Evolutionary conservation across 371 early-diverging fungal genomes (phyloP).

Genomic region (Apophysomyces trapeziformis): DNA sequence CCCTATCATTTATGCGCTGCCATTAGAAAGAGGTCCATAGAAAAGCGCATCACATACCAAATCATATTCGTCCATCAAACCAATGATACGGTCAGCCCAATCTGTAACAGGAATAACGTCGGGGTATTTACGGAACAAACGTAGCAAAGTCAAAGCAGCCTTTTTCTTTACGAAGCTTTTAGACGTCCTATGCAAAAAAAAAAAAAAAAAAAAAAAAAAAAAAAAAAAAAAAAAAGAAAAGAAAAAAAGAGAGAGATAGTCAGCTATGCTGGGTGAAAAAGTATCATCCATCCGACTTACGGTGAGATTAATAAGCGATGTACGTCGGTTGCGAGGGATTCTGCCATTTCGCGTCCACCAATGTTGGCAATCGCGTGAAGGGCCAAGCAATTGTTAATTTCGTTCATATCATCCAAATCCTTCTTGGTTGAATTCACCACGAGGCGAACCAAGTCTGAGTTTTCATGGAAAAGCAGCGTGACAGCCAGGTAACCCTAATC

Average conservation of each 20-base stretch:
- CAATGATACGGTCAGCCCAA: slow-evolving; percentile 87
- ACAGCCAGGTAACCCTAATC: slow-evolving; percentile 94
- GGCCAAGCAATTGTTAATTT: slow-evolving; percentile 90
- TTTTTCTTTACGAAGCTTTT: slow-evolving; percentile 94
- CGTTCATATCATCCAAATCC: slow-evolving; percentile 89
- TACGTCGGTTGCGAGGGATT: slow-evolving; percentile 83
- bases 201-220: neutral
- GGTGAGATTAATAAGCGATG: slow-evolving; percentile 81
- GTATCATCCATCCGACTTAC: slow-evolving; percentile 50
- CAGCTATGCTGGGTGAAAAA: slow-evolving; percentile 54
- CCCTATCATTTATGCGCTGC: slow-evolving; percentile 57
- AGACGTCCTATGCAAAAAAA: slow-evolving; percentile 54
- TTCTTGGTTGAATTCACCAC: slow-evolving; percentile 88
- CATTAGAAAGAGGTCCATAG: neutral
- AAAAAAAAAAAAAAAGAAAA: neutral
- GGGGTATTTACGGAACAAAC: slow-evolving; percentile 88
- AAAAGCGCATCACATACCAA: slow-evolving; percentile 54
- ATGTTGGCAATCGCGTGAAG: slow-evolving; percentile 96
- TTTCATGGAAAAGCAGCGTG: slow-evolving; percentile 89
- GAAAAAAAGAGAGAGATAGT: slow-evolving; percentile 13
- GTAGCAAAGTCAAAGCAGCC: slow-evolving; percentile 91
- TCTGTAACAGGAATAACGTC: slow-evolving; percentile 87
- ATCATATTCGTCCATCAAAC: slow-evolving; percentile 86
- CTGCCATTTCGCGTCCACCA: slow-evolving; percentile 92
- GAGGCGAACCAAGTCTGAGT: slow-evolving; percentile 78